Conservation (phyloP, 306 rosid genomes). For the Dryas octopetala region DNA sequence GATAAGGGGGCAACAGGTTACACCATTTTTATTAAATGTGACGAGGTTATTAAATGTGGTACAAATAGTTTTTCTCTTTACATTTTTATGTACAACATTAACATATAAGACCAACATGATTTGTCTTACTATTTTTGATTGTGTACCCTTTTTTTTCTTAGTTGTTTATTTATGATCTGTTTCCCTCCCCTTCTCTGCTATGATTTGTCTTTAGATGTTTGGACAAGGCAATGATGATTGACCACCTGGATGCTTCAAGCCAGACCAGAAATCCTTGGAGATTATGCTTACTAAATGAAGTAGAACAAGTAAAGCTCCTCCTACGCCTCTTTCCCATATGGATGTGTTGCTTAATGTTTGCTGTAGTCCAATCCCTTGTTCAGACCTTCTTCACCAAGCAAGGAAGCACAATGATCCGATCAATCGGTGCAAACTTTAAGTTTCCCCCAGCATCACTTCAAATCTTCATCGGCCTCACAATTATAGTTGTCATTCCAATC, state of each 20-base stretch:
- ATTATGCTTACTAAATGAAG: conserved; percentile 58
- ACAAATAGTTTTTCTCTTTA: too few species aligned
- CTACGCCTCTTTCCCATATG: conserved; percentile 65
- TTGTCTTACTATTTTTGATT: neutral
- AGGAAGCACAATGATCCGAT: conserved; percentile 58
- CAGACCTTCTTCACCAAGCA: conserved; percentile 65
- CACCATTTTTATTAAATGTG: too few species aligned
- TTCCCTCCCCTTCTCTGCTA: neutral
- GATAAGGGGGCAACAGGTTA: too few species aligned
- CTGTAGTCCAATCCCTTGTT: conserved; percentile 49
- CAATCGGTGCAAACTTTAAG: conserved; percentile 50
- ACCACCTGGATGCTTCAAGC: conserved; percentile 43
- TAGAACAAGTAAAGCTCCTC: conserved; percentile 66
- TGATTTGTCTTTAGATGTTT: conserved; percentile 39
- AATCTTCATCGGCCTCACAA: conserved; percentile 48
- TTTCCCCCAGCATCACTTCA: conserved; percentile 70
- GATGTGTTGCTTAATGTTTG: conserved; percentile 64
- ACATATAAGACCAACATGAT: neutral
- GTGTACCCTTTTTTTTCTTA: neutral
- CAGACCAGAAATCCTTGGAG: conserved; percentile 65
- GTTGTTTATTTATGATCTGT: neutral
- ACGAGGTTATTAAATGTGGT: too few species aligned
- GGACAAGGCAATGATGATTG: conserved; percentile 62
- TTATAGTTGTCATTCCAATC: conserved; percentile 38
- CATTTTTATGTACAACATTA: too few species aligned